phyloP scores from a whole-genome alignment of 2,329 filamentous ascomycete genomes.

The Penicillium brasilianum region DNA sequence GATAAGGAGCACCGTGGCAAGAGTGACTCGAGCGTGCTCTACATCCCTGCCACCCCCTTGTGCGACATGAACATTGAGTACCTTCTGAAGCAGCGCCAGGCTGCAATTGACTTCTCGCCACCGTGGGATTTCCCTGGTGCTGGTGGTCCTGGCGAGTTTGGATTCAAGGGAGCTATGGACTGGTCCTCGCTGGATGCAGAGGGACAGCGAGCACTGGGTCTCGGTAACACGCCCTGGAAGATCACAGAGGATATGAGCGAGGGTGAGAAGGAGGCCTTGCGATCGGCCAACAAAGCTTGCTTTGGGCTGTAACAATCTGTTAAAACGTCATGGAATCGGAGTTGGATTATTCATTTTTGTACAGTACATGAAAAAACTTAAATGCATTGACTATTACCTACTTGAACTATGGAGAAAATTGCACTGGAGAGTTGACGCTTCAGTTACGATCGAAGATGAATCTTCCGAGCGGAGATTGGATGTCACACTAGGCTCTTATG shows the following conservation, averaged over 20 bases:
- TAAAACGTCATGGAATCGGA: background rate
- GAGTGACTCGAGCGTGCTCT: constrained; percentile 80
- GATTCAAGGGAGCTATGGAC: constrained; percentile 46
- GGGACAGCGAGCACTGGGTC: constrained; percentile 61
- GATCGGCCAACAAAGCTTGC: constrained; percentile 59
- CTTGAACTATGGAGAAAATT: background rate
- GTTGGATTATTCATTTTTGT: background rate
- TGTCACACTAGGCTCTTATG: too few species aligned
- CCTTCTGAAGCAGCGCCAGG: constrained; percentile 70
- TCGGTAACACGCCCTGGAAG: constrained; percentile 57
- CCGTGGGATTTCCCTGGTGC: constrained; percentile 72
- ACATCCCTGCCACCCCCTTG: constrained; percentile 84
- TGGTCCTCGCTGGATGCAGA: constrained; percentile 51
- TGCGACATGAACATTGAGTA: constrained; percentile 77
- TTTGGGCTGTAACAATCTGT: constrained; percentile 44
- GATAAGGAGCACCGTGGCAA: constrained; percentile 76
- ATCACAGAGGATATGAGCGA: constrained; percentile 52
- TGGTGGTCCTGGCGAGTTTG: constrained; percentile 48
- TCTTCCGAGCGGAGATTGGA: too few species aligned
- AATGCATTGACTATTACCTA: background rate
- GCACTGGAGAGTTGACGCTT: background rate
- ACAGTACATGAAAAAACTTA: background rate
- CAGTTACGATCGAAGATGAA: too few species aligned
- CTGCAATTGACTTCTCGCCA: constrained; percentile 70
- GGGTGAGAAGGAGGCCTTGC: constrained; percentile 58